phyloP scores from a whole-genome alignment of 2,329 filamentous ascomycete genomes.

The Pseudodiploospora longispora region DNA sequence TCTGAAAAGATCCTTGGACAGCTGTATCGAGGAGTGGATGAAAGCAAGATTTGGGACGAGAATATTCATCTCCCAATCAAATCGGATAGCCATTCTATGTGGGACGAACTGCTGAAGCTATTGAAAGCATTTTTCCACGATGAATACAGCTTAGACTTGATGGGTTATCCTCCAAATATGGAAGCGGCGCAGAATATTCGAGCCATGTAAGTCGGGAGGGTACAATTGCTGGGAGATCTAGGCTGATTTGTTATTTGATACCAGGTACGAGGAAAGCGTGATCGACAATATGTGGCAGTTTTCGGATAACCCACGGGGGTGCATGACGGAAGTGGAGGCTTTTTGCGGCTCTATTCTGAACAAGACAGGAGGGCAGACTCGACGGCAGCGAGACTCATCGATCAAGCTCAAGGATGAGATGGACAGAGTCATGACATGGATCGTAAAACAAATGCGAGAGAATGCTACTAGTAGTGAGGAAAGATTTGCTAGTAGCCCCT shows the following conservation, averaged over 20 bases:
- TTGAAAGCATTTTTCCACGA: constrained; percentile 13
- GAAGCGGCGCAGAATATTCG: constrained; percentile 36
- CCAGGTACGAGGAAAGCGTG: constrained; percentile 39
- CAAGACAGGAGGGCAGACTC: constrained; percentile 39
- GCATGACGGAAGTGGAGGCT: constrained; percentile 43
- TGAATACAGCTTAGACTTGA: constrained; percentile 6
- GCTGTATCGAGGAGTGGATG: constrained; percentile 66
- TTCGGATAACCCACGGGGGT: constrained; percentile 35
- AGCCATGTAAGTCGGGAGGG: constrained; percentile 38
- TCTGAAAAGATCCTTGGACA: constrained; percentile 61
- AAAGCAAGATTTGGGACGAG: constrained; percentile 54
- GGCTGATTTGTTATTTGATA: too few relatives aligned
- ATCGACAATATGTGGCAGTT: constrained; percentile 32
- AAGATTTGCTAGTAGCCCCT: too few relatives aligned
- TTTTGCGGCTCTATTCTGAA: constrained; percentile 50
- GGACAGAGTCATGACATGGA: constrained; percentile 36
- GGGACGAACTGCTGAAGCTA: constrained; percentile 30
- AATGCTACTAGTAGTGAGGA: background rate
- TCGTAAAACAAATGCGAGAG: constrained; percentile 25
- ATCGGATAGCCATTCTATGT: constrained; percentile 28
- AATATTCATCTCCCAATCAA: constrained; percentile 31
- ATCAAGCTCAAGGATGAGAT: constrained; percentile 44
- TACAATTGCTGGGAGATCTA: too few relatives aligned
- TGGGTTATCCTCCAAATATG: constrained; percentile 26
- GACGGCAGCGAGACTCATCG: constrained; percentile 43